Base-by-base conservation (phyloP, 192 early-diverging fungal genomes). In the Gorgonomyces haynaldii region DNA sequence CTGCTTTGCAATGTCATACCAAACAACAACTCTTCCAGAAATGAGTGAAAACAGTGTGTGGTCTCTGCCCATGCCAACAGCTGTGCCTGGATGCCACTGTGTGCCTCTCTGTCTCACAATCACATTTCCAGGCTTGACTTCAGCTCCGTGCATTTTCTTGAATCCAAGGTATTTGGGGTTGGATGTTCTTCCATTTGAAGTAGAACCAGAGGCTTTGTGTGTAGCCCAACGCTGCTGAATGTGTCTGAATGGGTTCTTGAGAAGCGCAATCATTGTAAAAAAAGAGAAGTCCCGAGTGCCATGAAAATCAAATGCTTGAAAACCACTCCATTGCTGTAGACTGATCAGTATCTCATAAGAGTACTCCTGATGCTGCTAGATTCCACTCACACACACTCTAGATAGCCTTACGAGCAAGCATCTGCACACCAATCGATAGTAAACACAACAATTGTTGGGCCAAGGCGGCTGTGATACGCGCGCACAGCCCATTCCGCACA, bases 131-230 rank as follows among this genome's bases (percentile, higher is more conserved):
- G 63, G 61, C 8, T 46, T 42, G 23, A 68, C 67, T 5, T 17
- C 12, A 8, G 63, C 54, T 21, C 59, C 58, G 42, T 75, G 50
- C 3, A 45, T 34, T 8, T 47, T 38, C 44, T 75, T 75, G 52
- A 75, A 55, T 16, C 72, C 72, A 4, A 64, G 54, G 53, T 52
- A 65, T 42, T 75, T 75, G 23, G 72, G 72, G 21, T 66, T 58
- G 15, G 68, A 71, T 2, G 59, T 58, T 12, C 72, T 64, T 4
- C 63, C 63, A 66, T 75, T 75, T 45, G 50, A 63, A 20, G 53
- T 58, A 24, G 58, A 61, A 37, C 72, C 72, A 25, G 66, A 66
- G 32, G 68, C 24, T 55, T 75, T 75, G 41, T 75, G 69, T 26
- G 72, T 69, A 9, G 72, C 72, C 27, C 36, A 54, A 37, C 72